These are phyloP conservation scores for Craspedostauros australis DNA, from an alignment of 108 stramenopile genomes.

Conservation along the genomic window DNA sequence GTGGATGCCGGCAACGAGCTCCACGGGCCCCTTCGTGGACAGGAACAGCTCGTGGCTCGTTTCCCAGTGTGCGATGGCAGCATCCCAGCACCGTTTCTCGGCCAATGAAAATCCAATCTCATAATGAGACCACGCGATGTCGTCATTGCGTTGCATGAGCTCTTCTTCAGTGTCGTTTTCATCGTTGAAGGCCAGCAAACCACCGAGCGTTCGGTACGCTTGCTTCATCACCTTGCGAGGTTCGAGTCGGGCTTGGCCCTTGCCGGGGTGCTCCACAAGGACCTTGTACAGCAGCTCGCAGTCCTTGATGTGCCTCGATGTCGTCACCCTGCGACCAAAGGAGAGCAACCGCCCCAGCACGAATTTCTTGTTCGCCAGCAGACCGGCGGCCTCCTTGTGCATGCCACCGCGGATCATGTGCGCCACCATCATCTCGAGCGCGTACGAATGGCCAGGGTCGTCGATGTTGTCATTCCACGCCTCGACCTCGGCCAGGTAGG, in stretches of 20 bases:
- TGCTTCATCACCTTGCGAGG: slow-evolving; percentile 32
- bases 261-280: slow-evolving; percentile 15
- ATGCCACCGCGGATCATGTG: slow-evolving; percentile 73
- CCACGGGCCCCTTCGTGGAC: slow-evolving; percentile 39
- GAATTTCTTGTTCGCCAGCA: slow-evolving; percentile 54
- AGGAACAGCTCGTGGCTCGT: slow-evolving; percentile 52
- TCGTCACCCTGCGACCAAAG: slow-evolving; percentile 53
- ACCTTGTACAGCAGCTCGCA: slow-evolving; percentile 47
- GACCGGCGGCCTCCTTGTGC: slow-evolving; percentile 43
- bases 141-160: slow-evolving; percentile 25
- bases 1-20: slow-evolving; percentile 55
- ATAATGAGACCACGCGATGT: slow-evolving; percentile 59
- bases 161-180: slow-evolving; percentile 30
- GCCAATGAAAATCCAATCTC: slow-evolving; percentile 71
- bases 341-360: slow-evolving; percentile 56
- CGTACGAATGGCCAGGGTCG: slow-evolving; percentile 60
- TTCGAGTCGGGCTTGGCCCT: slow-evolving; percentile 22
- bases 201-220: slow-evolving; percentile 37
- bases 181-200: slow-evolving; percentile 28
- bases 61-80: slow-evolving; percentile 64
- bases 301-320: slow-evolving; percentile 55
- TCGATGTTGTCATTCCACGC: slow-evolving; percentile 55
- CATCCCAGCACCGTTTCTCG: slow-evolving; percentile 58
- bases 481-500: slow-evolving; percentile 30
- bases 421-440: slow-evolving; percentile 53